A percentile compares a stretch with the other conserved stretches of the same genome.
Evolutionary conservation across 2,329 filamentous ascomycete species (phyloP).

Genomic region (Periglandula ipomoeae): DNA sequence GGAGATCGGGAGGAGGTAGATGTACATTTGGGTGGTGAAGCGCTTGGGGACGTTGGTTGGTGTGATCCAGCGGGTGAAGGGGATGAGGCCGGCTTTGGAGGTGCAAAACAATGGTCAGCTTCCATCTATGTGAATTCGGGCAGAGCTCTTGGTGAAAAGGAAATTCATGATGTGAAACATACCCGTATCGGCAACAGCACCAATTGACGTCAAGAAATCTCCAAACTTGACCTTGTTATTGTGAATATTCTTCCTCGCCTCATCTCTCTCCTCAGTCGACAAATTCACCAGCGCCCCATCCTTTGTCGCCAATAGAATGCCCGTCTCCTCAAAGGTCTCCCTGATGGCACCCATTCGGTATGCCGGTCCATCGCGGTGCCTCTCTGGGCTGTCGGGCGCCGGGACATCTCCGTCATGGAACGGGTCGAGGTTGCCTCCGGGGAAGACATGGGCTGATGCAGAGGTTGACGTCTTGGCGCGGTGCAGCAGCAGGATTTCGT

Average conservation of each 20-base stretch:
- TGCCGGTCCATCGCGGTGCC: slow-evolving; percentile 61
- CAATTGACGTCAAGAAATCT: slow-evolving; percentile 51
- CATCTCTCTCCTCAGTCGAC: slow-evolving; percentile 48
- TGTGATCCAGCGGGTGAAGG: slow-evolving; percentile 90
- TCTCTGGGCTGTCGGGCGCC: slow-evolving; percentile 32
- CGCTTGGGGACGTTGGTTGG: slow-evolving; percentile 62
- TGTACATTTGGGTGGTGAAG: slow-evolving; percentile 94
- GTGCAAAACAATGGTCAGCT: not conserved
- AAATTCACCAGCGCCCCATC: slow-evolving; percentile 53
- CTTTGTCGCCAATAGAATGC: slow-evolving; percentile 63
- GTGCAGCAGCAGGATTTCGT: slow-evolving; percentile 81
- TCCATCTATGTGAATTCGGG: not conserved
- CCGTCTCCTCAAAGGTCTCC: slow-evolving; percentile 93
- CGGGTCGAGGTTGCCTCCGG: slow-evolving; percentile 73
- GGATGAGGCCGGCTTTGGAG: slow-evolving; percentile 51
- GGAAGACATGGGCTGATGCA: slow-evolving; percentile 89
- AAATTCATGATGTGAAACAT: slow-evolving; percentile 14
- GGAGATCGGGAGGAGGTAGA: slow-evolving; percentile 68
- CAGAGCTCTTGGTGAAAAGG: too few relatives aligned
- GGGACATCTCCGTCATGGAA: slow-evolving; percentile 62
- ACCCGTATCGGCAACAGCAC: slow-evolving; percentile 58
- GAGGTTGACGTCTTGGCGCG: slow-evolving; percentile 74
- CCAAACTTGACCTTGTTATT: slow-evolving; percentile 53
- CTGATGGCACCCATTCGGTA: slow-evolving; percentile 80
- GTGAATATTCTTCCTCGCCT: slow-evolving; percentile 62